Conservation (phyloP, 768 basidiomycete genomes). For the Podaxis sp. region DNA sequence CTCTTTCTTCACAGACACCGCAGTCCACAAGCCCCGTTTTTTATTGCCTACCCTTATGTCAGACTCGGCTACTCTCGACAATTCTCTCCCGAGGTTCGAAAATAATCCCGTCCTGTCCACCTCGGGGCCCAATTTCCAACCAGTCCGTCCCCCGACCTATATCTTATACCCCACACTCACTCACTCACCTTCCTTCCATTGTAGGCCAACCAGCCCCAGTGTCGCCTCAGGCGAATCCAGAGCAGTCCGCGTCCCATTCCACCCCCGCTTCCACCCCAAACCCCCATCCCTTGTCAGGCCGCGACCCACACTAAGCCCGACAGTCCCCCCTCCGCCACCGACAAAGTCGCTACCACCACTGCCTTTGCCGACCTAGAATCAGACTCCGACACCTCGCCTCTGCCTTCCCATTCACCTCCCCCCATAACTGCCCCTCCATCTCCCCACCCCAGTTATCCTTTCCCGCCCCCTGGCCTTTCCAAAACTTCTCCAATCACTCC, state of each 20-base stretch:
- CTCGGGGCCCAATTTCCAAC: background rate
- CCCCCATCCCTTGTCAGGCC: background rate
- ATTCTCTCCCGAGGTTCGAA: background rate
- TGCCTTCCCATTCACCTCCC: background rate
- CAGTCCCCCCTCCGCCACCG: background rate
- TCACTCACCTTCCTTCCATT: background rate
- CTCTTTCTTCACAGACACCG: background rate
- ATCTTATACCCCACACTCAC: background rate
- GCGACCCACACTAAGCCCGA: background rate
- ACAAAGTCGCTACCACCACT: background rate
- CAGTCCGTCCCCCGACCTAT: background rate
- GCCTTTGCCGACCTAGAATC: background rate
- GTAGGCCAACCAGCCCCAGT: background rate
- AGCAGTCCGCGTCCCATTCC: background rate
- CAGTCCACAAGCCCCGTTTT: too few species aligned
- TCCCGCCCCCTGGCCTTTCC: slow-evolving; percentile 12
- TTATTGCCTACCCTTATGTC: background rate
- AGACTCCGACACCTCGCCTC: background rate
- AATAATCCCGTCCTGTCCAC: background rate
- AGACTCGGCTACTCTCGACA: background rate
- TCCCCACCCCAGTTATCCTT: background rate
- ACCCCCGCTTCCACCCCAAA: background rate
- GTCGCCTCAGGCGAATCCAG: slow-evolving; percentile 12
- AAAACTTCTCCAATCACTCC: background rate
- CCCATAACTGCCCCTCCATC: background rate